These are phyloP conservation scores for Paecilomyces fulvus DNA, from an alignment of 2,329 filamentous ascomycete species.

Conservation along the genomic window DNA sequence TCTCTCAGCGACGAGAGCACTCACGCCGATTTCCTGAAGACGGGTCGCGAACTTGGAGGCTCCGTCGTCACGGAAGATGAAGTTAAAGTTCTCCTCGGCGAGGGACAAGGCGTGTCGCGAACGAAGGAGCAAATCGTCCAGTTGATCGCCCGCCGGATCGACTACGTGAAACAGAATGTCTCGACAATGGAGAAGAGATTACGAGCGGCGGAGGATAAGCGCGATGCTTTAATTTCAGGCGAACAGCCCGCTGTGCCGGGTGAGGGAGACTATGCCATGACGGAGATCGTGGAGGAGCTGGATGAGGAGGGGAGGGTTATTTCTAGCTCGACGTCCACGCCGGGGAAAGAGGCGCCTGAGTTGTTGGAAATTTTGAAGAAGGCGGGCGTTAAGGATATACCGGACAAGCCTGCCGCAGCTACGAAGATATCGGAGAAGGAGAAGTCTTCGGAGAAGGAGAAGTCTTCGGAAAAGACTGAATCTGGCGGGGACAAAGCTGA, in stretches of 20 bases:
- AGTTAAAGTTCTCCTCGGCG: constrained; percentile 46
- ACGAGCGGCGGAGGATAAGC: constrained; percentile 54
- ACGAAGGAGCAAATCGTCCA: constrained; percentile 56
- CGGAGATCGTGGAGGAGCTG: constrained; percentile 84
- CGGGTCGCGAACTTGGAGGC: constrained; percentile 37
- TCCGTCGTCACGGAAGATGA: constrained; percentile 41
- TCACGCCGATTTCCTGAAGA: constrained; percentile 46
- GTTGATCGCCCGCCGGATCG: constrained; percentile 65
- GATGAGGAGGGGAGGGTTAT: constrained; percentile 85
- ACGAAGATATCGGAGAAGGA: constrained; percentile 1
- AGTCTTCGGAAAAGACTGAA: neutral
- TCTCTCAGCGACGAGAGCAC: constrained; percentile 42
- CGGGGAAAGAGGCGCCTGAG: constrained; percentile 58
- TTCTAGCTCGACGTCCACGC: constrained; percentile 56
- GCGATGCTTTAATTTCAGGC: constrained; percentile 54
- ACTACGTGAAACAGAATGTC: constrained; percentile 83
- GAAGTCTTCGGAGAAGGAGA: neutral
- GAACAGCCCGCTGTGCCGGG: constrained; percentile 45
- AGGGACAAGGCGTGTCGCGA: constrained; percentile 36
- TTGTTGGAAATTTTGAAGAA: constrained; percentile 67
- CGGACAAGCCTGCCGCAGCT: constrained; percentile 11
- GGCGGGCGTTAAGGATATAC: constrained; percentile 56
- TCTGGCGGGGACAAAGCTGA: neutral
- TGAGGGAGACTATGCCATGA: constrained; percentile 62
- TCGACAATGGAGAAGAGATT: constrained; percentile 65